These are phyloP conservation scores for Colletotrichum sublineola DNA, from an alignment of 2,329 filamentous ascomycete genomes.

Conservation along the genomic window DNA sequence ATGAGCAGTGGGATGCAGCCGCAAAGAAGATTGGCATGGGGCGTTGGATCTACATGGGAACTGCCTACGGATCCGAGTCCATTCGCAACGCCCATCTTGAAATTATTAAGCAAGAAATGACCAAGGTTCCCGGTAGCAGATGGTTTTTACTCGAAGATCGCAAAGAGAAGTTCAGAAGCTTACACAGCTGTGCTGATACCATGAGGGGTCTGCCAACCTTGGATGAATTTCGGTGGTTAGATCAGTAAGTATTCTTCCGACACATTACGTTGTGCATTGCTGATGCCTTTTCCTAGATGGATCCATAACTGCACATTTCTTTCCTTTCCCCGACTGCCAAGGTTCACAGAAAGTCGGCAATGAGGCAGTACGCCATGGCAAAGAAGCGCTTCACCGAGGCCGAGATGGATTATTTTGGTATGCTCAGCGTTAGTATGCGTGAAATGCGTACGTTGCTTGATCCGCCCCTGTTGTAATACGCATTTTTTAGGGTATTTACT, in stretches of 20 bases:
- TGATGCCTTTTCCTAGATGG: constrained; percentile 46
- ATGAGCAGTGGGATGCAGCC: constrained; percentile 56
- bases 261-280: neutral
- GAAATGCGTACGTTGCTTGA: too few relatives aligned
- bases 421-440: too few relatives aligned
- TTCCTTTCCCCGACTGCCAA: constrained; percentile 60
- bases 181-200: constrained; percentile 43
- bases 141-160: constrained; percentile 41
- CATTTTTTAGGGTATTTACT: too few relatives aligned
- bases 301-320: constrained; percentile 59
- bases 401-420: constrained; percentile 53
- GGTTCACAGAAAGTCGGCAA: constrained; percentile 57
- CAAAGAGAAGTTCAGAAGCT: constrained; percentile 48
- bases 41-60: constrained; percentile 62
- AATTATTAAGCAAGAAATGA: constrained; percentile 32
- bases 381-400: constrained; percentile 51
- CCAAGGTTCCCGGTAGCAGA: constrained; percentile 30
- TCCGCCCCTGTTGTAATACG: too few relatives aligned
- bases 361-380: constrained; percentile 53
- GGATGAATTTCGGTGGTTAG: constrained; percentile 56
- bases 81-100: constrained; percentile 45
- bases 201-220: constrained; percentile 51
- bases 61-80: constrained; percentile 50
- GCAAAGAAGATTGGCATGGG: constrained; percentile 55
- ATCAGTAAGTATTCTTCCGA: constrained; percentile 38